Base-by-base conservation (phyloP, 805 yeast genomes). In the Kazachstania bromeliacearum region DNA sequence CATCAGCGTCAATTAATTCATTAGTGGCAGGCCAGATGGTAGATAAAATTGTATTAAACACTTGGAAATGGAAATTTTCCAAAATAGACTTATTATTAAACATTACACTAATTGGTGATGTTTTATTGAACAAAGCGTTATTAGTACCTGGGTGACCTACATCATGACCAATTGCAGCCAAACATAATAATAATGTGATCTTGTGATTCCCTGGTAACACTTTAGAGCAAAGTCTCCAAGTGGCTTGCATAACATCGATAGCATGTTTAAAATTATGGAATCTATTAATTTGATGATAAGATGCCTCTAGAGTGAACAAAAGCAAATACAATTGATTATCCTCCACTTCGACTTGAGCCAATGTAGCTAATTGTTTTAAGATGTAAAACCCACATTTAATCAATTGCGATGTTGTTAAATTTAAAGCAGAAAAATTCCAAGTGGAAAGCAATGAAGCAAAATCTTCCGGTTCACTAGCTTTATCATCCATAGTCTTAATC, bases 91-190 rank as follows among this genome's bases (percentile, higher is more conserved):
- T 62, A 44, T 77, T 77, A 33, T 75, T 66, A 60, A 74, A 88
- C 12, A 73, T 49, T 37, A 60, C 55, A 2, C 89, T 73, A 17
- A 85, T 67, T 8, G 85, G 85, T 0, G 92, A 70, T 7, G 68
- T 55, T 47, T 74, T 55, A 17, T 66, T 62, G 55, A 89, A 62
- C 45, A 85, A 76, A 25, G 75, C 73, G 57, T 85, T 85, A 10
- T 94, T 85, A n/a, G 87, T 75, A 2, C 97, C 98, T 0, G 97
- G 97, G 59, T 92, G 98, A 16, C 96, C 95, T 22, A 84, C 76
- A 58, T 92, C 98, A 62, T 92, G 98, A 35, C 97, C 97, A 29
- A 88, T 62, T 1, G 95, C 92, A 0, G 95, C 83, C 9, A 88
- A 64, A 23, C 84, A 68, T 19, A 85, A 60, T 2, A 81, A 73